Evolutionary conservation across 208 protist species (phyloP).

Genomic region (Trypanosoma mega): DNA sequence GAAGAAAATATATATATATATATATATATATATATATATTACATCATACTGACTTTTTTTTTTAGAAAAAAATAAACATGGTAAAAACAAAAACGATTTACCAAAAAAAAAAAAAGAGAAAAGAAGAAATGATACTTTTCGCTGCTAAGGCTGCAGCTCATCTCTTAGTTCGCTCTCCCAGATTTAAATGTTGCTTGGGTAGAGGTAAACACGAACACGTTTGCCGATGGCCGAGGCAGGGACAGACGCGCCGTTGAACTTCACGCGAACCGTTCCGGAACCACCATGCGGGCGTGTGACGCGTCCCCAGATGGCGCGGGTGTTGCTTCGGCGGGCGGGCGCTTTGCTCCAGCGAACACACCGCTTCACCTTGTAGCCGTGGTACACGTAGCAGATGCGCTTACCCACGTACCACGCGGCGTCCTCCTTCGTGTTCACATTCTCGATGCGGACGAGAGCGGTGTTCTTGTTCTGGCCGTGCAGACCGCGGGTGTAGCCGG

Average conservation of each 20-base stretch:
- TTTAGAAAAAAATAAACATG: no score
- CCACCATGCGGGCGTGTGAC: conserved; percentile 97
- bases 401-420: conserved; percentile 99
- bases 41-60: not conserved
- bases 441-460: conserved; percentile 96
- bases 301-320: conserved; percentile 97
- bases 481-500: conserved; percentile 88
- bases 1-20: no score
- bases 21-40: conserved; percentile 5
- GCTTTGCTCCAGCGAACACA: conserved; percentile 91
- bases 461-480: conserved; percentile 94
- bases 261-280: conserved; percentile 96
- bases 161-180: not conserved
- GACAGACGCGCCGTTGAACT: conserved; percentile 95
- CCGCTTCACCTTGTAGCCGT: conserved; percentile 93
- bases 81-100: no score
- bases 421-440: conserved; percentile 95
- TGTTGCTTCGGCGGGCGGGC: conserved; percentile 85
- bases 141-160: conserved; percentile 15
- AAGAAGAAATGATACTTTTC: conserved; percentile 27
- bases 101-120: conserved; percentile 11
- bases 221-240: conserved; percentile 95
- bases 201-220: conserved; percentile 97
- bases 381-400: conserved; percentile 98
- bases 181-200: conserved; percentile 96